Evolutionary conservation across 345 rosid species (phyloP).

Genomic region (Eucalyptus sideroxylon): DNA sequence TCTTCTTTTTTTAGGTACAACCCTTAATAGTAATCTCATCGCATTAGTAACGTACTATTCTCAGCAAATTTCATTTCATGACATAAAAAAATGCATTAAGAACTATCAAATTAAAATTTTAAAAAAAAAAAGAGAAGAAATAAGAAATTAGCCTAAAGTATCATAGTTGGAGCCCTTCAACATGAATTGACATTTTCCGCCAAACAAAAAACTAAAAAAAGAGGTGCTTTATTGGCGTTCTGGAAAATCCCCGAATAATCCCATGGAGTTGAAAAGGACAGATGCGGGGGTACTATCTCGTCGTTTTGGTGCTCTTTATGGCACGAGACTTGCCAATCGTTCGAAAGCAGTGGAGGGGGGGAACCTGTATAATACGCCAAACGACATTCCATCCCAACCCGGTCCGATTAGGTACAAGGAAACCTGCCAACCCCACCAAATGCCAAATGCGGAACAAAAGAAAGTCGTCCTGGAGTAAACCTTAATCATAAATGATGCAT

Average conservation of each 20-base stretch:
- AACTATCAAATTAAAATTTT: not conserved
- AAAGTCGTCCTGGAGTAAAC: not conserved
- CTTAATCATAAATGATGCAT: not conserved
- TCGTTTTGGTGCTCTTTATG: not conserved
- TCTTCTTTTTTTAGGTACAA: not conserved
- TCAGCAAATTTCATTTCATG: not conserved
- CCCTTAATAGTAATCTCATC: not conserved
- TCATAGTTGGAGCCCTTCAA: not conserved
- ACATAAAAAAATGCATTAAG: not conserved
- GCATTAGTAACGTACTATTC: accelerated
- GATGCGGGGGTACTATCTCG: not conserved
- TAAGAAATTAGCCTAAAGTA: not conserved
- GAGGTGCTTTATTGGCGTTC: not conserved
- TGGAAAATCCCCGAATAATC: not conserved
- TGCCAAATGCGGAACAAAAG: not conserved
- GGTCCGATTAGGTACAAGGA: not conserved
- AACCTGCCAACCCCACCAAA: not conserved
- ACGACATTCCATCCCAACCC: not conserved
- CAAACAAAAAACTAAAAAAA: not conserved
- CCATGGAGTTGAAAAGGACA: not conserved
- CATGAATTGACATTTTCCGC: not conserved
- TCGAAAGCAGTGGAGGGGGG: not conserved
- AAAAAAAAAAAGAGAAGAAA: not conserved
- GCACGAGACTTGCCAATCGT: not conserved
- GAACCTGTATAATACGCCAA: not conserved